Percentiles rank a stretch among this genome's conserved stretches.
Evolutionary conservation across 148 eudicot species (phyloP).

Genomic region (Cornus controversa): DNA sequence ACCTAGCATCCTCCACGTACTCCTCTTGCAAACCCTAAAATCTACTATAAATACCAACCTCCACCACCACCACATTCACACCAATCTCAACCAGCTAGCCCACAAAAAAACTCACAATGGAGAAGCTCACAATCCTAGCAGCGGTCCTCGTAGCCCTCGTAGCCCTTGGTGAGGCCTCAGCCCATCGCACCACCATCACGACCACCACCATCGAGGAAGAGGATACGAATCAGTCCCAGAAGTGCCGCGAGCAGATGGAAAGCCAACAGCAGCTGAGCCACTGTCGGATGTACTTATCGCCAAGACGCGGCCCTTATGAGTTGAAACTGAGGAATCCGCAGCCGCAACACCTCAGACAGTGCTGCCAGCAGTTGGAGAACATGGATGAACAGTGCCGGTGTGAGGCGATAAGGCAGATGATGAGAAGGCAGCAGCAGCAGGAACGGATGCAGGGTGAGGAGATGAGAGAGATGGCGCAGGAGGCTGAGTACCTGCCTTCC

Average conservation of each 20-base stretch:
- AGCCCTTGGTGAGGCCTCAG: not conserved
- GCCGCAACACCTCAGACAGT: slow-evolving; percentile 23
- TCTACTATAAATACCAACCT: not conserved
- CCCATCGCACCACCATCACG: not conserved
- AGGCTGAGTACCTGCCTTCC: slow-evolving; percentile 26
- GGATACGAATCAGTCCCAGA: not conserved
- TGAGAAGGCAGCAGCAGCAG: slow-evolving; percentile 16
- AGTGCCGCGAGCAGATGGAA: slow-evolving; percentile 30
- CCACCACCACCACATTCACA: slow-evolving; percentile 2
- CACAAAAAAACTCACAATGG: not conserved
- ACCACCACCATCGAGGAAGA: not conserved
- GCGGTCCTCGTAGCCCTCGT: not conserved
- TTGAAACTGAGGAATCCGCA: not conserved
- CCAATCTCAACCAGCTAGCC: not conserved
- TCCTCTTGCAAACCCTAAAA: not conserved
- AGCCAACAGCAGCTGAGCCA: slow-evolving; percentile 23
- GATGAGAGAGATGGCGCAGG: slow-evolving; percentile 18
- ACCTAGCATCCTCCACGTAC: not conserved
- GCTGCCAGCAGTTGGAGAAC: slow-evolving; percentile 32
- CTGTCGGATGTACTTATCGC: slow-evolving; percentile 30
- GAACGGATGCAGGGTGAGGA: slow-evolving; percentile 21
- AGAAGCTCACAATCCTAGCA: not conserved
- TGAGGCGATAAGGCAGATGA: slow-evolving; percentile 18
- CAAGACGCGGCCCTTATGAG: not conserved
- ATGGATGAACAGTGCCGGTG: slow-evolving; percentile 35